These are phyloP conservation scores for Eleusine indica DNA, from an alignment of 176 grass and related monocot genomes.

Conservation along the genomic window DNA sequence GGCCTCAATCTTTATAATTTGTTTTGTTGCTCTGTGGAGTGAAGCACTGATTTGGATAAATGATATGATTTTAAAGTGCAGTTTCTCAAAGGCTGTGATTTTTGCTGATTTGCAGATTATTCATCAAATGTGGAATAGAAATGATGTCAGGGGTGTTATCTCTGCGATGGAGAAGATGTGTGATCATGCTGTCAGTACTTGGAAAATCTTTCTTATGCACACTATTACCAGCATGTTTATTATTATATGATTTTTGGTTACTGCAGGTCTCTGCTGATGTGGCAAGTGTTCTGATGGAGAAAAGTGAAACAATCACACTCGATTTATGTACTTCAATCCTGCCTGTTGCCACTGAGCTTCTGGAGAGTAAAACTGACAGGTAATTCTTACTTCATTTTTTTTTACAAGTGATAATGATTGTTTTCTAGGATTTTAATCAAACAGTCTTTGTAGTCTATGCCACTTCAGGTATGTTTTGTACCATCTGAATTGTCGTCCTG, in stretches of 20 bases:
- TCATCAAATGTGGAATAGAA: slow-evolving; percentile 88
- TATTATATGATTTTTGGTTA: slow-evolving; percentile 37
- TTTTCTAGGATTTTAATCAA: slow-evolving; percentile 4
- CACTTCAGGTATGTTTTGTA: background rate
- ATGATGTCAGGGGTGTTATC: slow-evolving; percentile 84
- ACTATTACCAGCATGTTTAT: slow-evolving; percentile 6
- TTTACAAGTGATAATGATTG: background rate
- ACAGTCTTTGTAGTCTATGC: background rate
- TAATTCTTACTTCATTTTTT: slow-evolving; percentile 31
- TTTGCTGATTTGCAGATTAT: slow-evolving; percentile 64
- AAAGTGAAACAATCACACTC: slow-evolving; percentile 76
- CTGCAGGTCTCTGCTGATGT: slow-evolving; percentile 89
- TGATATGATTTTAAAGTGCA: slow-evolving; percentile 1
- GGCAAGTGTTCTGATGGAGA: slow-evolving; percentile 73
- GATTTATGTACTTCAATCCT: slow-evolving; percentile 87
- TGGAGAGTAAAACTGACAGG: slow-evolving; percentile 97
- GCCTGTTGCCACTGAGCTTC: slow-evolving; percentile 67
- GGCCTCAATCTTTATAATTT: background rate
- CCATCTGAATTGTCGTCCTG: background rate
- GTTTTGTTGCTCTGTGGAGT: background rate
- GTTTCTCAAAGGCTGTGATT: slow-evolving; percentile 19
- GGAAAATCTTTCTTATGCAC: slow-evolving; percentile 11
- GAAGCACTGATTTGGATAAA: background rate
- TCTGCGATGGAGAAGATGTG: slow-evolving; percentile 82
- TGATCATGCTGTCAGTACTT: slow-evolving; percentile 82